A percentile compares a stretch with the other conserved stretches of the same genome.
phyloP scores from a whole-genome alignment of 176 grass and related monocot genomes.

The Triticum urartu region DNA sequence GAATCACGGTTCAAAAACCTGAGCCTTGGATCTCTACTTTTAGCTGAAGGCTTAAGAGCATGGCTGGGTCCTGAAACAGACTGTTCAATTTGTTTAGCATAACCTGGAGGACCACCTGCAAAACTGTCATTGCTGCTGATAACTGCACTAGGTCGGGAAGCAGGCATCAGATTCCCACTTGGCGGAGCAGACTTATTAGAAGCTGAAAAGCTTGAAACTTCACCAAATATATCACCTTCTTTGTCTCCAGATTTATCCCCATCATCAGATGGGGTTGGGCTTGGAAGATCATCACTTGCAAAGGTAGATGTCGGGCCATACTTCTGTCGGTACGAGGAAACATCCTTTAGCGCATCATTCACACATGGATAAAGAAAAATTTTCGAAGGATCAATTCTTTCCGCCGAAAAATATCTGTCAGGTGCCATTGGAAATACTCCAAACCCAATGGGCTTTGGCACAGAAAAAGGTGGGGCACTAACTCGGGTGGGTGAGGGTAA shows the following conservation, averaged over 20 bases:
- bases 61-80: conserved; percentile 34
- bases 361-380: conserved; percentile 43
- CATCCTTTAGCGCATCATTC: conserved; percentile 84
- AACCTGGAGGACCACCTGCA: conserved; percentile 29
- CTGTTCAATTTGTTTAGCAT: conserved; percentile 44
- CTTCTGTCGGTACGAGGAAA: conserved; percentile 83
- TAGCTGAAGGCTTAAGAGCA: conserved; percentile 43
- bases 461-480: conserved; percentile 48
- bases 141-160: conserved; percentile 32
- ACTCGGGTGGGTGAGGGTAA: conserved; percentile 84
- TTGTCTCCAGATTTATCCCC: conserved; percentile 55
- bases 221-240: conserved; percentile 49
- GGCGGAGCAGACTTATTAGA: conserved; percentile 27
- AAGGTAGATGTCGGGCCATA: conserved; percentile 63
- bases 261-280: conserved; percentile 86
- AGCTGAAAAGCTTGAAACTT: conserved; percentile 65
- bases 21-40: conserved; percentile 87
- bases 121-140: conserved; percentile 26
- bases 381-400: conserved; percentile 31
- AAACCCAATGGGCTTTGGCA: conserved; percentile 67
- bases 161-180: conserved; percentile 35
- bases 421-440: conserved; percentile 37
- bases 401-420: conserved; percentile 30
- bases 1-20: conserved; percentile 64
- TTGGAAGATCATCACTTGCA: conserved; percentile 71